Evolutionary conservation across 1,139 yeast species (phyloP).

Genomic region (Suhomyces panamericanus): DNA sequence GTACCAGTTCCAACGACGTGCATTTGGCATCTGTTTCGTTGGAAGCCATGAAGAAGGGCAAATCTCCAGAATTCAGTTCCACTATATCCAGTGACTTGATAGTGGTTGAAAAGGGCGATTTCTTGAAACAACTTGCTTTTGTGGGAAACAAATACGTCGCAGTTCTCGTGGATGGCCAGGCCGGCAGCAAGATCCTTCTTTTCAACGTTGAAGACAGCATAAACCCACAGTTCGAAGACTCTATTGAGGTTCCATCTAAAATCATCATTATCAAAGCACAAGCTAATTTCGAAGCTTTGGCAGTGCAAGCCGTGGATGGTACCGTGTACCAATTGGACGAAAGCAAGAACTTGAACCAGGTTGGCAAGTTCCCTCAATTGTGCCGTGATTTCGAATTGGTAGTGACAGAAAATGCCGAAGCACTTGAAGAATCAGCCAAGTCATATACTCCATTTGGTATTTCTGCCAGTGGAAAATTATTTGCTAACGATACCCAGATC

Average conservation of each 20-base stretch:
- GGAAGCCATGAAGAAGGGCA: slow-evolving; percentile 39
- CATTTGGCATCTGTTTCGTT: slow-evolving; percentile 24
- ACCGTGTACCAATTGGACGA: slow-evolving; percentile 46
- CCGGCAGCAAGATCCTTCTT: slow-evolving; percentile 49
- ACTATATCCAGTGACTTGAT: slow-evolving; percentile 29
- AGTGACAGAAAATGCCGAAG: slow-evolving; percentile 17
- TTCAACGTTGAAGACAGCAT: slow-evolving; percentile 42
- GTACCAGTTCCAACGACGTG: slow-evolving; percentile 43
- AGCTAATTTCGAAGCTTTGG: slow-evolving; percentile 52
- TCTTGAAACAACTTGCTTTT: slow-evolving; percentile 65
- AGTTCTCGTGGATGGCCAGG: slow-evolving; percentile 55
- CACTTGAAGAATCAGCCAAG: slow-evolving; percentile 25
- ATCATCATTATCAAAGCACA: slow-evolving; percentile 58
- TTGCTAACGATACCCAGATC: slow-evolving; percentile 61
- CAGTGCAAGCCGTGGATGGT: slow-evolving; percentile 67
- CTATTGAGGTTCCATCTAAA: slow-evolving; percentile 48
- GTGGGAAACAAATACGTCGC: slow-evolving; percentile 52
- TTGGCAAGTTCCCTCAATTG: slow-evolving; percentile 64
- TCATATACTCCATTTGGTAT: slow-evolving; percentile 63
- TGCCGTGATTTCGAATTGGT: slow-evolving; percentile 64
- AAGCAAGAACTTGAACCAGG: slow-evolving; percentile 23
- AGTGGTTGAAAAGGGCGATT: slow-evolving; percentile 41
- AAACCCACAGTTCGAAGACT: slow-evolving; percentile 41
- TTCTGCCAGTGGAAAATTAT: slow-evolving; percentile 71
- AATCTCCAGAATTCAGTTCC: slow-evolving; percentile 47